Base-by-base conservation (phyloP, 2,329 filamentous ascomycete species). In the Colletotrichum echinochloae region DNA sequence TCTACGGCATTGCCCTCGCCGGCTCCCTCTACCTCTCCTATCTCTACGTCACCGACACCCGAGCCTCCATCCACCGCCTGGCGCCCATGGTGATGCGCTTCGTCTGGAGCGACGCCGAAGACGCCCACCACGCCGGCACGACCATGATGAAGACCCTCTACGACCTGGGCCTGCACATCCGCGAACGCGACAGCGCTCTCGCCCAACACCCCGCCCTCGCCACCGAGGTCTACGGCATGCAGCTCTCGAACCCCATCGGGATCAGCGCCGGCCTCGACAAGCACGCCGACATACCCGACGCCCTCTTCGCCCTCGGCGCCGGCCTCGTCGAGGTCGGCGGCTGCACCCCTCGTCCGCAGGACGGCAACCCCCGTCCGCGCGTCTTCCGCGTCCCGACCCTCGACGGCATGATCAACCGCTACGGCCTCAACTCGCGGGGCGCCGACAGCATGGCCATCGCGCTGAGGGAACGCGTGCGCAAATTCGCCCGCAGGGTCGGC, bases 181-280 rank as follows among this genome's bases (percentile, higher is more conserved):
- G 95, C 68, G 96, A 99, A 79, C 90, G 96, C 63, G 88, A 89
- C 46, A 74, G 75, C 28, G 72, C 77, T 2, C 72, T 79, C n/a
- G 69, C 72, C 30, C 74, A 80, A 33, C 73, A 77, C 14, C 76
- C 80, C 7, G 78, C 78, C 23, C 76, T 82, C 5, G 74, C 78
- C 26, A 75, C 78, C 20, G 79, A 83, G 16, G 91, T 98, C 26
- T 98, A 97, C 78, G 94, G 92, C 44, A 88, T 92, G 72, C 86
- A 84, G 5, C 83, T 99, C 56, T 85, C 88, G 76, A 98, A 98
- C 81, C 96, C 96, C 1, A 90, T 99, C 76, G 96, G 92, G 66
- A 97, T 97, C 73, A 97, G 94, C n/a, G 96, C 94, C 6, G 96
- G 96, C 12, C 90, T 99, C 52, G 96, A 98, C 84, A 98, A 99